These are phyloP conservation scores for Austroboletus novae-zelandiae DNA, from an alignment of 1,284 basidiomycete species.

Conservation along the genomic window DNA sequence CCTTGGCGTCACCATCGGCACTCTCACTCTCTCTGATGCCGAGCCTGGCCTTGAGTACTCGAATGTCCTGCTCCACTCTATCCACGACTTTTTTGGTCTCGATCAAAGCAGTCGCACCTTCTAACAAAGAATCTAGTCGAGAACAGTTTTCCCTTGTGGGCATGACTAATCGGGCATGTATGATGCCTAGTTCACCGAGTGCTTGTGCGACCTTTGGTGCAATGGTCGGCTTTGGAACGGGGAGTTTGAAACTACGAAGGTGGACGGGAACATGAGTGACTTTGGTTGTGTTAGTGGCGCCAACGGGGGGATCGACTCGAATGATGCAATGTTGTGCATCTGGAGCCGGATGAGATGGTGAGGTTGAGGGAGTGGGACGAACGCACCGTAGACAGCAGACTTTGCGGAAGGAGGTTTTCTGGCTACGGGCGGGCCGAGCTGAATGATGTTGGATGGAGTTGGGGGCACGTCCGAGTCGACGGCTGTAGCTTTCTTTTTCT, in stretches of 20 bases:
- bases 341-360: slow-evolving; percentile 27
- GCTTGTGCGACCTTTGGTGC: slow-evolving; percentile 71
- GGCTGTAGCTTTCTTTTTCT: slow-evolving; percentile 42
- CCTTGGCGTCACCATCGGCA: slow-evolving; percentile 34
- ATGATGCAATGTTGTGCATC: slow-evolving; percentile 77
- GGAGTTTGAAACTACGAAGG: slow-evolving; percentile 81
- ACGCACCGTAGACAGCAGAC: slow-evolving; percentile 56
- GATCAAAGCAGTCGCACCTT: slow-evolving; percentile 68
- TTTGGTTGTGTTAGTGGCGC: slow-evolving; percentile 60
- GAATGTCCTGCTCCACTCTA: slow-evolving; percentile 80
- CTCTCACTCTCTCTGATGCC: slow-evolving; percentile 51
- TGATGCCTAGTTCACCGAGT: slow-evolving; percentile 74
- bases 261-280: slow-evolving; percentile 73
- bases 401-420: slow-evolving; percentile 50
- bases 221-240: slow-evolving; percentile 71
- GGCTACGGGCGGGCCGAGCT: slow-evolving; percentile 42
- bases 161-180: slow-evolving; percentile 81
- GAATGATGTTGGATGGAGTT: slow-evolving; percentile 49
- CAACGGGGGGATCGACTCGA: slow-evolving; percentile 56
- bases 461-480: slow-evolving; percentile 57
- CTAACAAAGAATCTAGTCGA: slow-evolving; percentile 70
- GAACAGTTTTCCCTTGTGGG: slow-evolving; percentile 80
- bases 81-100: slow-evolving; percentile 90
- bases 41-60: slow-evolving; percentile 64
- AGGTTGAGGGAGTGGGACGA: background rate